Conservation (phyloP, 306 rosid genomes). For the Abrus precatorius region DNA sequence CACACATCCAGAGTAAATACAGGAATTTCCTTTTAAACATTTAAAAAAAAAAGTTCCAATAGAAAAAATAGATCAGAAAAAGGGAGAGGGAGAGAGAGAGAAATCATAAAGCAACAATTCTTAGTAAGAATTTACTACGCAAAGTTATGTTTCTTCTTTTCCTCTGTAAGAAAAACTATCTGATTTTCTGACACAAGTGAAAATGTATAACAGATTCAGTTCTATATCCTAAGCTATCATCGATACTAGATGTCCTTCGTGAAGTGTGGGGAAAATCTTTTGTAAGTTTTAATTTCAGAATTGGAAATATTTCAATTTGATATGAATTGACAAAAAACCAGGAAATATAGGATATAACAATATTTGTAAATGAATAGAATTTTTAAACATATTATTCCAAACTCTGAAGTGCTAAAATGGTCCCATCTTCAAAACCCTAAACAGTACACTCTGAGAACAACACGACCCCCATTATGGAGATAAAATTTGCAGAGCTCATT, state of each 20-base stretch:
- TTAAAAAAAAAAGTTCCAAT: neutral
- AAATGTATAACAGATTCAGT: neutral
- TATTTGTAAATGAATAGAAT: neutral
- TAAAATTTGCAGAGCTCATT: neutral
- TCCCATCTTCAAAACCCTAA: neutral
- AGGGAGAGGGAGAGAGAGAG: neutral
- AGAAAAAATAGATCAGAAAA: neutral
- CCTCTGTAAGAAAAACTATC: neutral
- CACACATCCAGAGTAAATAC: neutral
- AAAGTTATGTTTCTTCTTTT: neutral
- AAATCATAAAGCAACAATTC: neutral
- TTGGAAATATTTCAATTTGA: neutral
- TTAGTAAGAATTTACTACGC: neutral
- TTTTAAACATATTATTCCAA: constrained; percentile 11
- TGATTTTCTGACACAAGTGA: neutral
- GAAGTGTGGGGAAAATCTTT: neutral
- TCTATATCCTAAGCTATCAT: neutral
- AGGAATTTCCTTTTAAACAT: neutral
- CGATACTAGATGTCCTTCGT: neutral
- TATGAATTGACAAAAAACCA: neutral
- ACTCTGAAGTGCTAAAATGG: neutral
- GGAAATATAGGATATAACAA: neutral
- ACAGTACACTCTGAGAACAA: neutral
- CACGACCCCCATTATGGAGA: neutral
- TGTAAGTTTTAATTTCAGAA: neutral